phyloP scores from a whole-genome alignment of 2,329 filamentous ascomycete species.

The Lachnellula willkommii region DNA sequence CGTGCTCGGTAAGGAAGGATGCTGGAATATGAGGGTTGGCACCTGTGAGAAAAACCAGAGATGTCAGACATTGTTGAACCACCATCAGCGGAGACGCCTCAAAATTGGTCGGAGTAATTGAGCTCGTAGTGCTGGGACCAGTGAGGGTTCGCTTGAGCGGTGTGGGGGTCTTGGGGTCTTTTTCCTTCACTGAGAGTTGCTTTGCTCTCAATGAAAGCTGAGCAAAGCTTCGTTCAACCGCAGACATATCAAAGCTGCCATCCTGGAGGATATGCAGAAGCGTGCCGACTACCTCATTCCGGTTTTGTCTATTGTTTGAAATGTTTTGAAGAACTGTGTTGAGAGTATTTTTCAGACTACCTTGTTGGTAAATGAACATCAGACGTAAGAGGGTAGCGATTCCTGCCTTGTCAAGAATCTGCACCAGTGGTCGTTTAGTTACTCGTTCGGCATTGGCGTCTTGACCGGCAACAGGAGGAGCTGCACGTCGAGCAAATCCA shows the following conservation, averaged over 20 bases:
- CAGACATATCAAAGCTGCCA: constrained; percentile 85
- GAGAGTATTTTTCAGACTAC: constrained; percentile 75
- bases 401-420: constrained; percentile 95
- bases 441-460: constrained; percentile 43
- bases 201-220: constrained; percentile 88
- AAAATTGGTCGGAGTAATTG: constrained; percentile 55
- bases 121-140: constrained; percentile 37
- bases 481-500: constrained; percentile 45
- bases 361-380: constrained; percentile 94
- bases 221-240: constrained; percentile 91
- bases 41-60: constrained; percentile 75
- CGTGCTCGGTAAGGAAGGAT: constrained; percentile 93
- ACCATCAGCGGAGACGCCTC: constrained; percentile 93
- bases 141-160: constrained; percentile 70
- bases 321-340: constrained; percentile 86
- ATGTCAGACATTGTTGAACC: constrained; percentile 87
- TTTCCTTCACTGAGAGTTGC: constrained; percentile 55
- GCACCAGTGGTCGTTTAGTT: constrained; percentile 76
- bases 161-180: constrained; percentile 70
- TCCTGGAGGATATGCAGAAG: constrained; percentile 92
- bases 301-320: constrained; percentile 93
- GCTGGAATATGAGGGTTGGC: constrained; percentile 83
- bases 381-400: constrained; percentile 94
- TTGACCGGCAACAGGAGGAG: constrained; percentile 33
- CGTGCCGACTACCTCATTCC: constrained; percentile 88